A percentile compares a stretch with the other conserved stretches of the same genome.
Conservation (phyloP, 2,329 filamentous ascomycete species). For the Curvularia sp. region DNA sequence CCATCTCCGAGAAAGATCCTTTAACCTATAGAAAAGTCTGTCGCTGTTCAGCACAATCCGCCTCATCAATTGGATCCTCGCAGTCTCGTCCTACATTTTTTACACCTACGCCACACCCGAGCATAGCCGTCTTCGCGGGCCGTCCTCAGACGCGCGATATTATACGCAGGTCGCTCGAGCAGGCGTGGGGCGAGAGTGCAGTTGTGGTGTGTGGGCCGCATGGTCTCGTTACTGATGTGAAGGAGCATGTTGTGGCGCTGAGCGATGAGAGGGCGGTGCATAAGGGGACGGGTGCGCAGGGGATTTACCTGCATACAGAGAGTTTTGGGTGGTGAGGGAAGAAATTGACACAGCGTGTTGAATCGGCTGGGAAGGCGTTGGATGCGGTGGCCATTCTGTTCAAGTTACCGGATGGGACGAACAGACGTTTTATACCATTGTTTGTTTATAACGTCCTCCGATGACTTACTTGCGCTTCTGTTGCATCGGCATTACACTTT, state of each 20-base stretch:
- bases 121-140: constrained; percentile 54
- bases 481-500: not conserved
- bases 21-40: constrained; percentile 37
- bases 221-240: constrained; percentile 62
- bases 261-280: constrained; percentile 72
- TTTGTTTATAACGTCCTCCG: not conserved
- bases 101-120: constrained; percentile 38
- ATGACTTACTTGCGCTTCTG: not conserved
- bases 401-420: not conserved
- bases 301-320: constrained; percentile 67
- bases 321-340: constrained; percentile 52
- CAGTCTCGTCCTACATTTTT: constrained; percentile 16
- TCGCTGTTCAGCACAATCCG: constrained; percentile 20
- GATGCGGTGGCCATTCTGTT: not conserved
- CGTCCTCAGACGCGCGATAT: constrained; percentile 61
- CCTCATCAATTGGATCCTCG: not conserved
- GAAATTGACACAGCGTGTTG: not conserved
- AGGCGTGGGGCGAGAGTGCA: constrained; percentile 66
- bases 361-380: not conserved
- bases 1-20: constrained; percentile 49
- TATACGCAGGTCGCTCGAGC: constrained; percentile 63
- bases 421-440: not conserved
- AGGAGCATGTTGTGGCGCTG: constrained; percentile 61
- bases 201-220: constrained; percentile 68
- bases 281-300: constrained; percentile 71